These are phyloP conservation scores for Apiotrichum akiyoshidainum DNA, from an alignment of 1,284 basidiomycete species.

Conservation along the genomic window DNA sequence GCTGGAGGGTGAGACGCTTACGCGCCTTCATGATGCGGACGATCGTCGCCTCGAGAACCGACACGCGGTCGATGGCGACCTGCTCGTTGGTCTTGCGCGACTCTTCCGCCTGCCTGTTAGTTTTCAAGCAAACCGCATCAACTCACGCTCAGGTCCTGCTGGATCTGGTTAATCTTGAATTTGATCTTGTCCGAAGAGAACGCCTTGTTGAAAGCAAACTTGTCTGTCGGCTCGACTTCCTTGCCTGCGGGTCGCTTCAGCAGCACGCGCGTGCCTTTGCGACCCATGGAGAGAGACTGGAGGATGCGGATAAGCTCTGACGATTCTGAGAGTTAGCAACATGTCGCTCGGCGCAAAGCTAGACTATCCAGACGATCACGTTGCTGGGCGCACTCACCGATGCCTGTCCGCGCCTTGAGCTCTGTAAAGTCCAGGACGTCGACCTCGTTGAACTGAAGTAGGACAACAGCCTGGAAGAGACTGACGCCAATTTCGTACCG, in stretches of 20 bases:
- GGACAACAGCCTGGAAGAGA: conserved; percentile 79
- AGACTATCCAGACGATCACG: no score
- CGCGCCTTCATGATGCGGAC: conserved; percentile 91
- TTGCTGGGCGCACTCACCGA: conserved; percentile 59
- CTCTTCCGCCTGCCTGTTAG: conserved; percentile 68
- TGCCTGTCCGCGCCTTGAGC: conserved; percentile 66
- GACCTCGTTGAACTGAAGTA: conserved; percentile 84
- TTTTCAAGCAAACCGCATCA: background rate
- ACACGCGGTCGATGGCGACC: conserved; percentile 81
- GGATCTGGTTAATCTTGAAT: conserved; percentile 94
- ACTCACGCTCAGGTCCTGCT: conserved; percentile 65
- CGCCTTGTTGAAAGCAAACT: conserved; percentile 75
- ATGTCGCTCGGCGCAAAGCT: background rate
- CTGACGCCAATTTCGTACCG: conserved; percentile 86
- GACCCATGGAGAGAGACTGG: conserved; percentile 87
- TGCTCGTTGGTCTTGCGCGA: conserved; percentile 73
- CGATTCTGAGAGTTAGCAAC: conserved; percentile 56
- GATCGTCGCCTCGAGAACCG: conserved; percentile 86
- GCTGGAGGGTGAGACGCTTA: conserved; percentile 75
- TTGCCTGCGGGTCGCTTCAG: conserved; percentile 73
- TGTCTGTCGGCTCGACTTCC: conserved; percentile 73
- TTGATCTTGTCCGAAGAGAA: conserved; percentile 77
- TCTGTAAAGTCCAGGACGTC: conserved; percentile 61
- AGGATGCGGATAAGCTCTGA: conserved; percentile 75
- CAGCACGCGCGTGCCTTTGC: conserved; percentile 72